Evolutionary conservation across 169 alveolate species (phyloP), one percentile per base, ranked within the genome.

Genomic region (Plasmodium gonderi): DNA sequence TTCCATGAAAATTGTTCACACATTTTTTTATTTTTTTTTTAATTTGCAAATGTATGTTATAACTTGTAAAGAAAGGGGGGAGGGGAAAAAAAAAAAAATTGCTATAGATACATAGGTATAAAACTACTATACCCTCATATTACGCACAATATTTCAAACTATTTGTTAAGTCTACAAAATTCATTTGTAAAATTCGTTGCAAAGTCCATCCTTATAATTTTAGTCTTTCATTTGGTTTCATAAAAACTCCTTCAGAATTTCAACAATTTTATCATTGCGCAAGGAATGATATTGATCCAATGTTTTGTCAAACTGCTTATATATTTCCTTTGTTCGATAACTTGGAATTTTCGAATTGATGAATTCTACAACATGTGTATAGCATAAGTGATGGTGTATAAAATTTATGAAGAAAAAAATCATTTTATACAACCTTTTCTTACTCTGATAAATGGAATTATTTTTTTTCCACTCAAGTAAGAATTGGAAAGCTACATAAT

Each of bases 381-480:
- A 85, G 47, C 92, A 85, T 67, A 85, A 75, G 14, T 85, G 92
- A 75, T 85, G 92, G 67, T 85, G 92, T 76, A 85, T 75, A 42
- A 72, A 85, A 85, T 85, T 85, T 49, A 85, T 54, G 67, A 85
- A 85, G 72, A 76, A 85, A 44, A 85, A 85, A 75, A 85, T 42
- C 20, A 85, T 49, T 72, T 85, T 85, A 67, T 85, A 85, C 51
- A 85, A 75, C 33, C 87, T 74, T 76, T 72, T 85, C 47, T 85
- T 74, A 67, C 92, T 85, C 45, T 85, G 92, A 76, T 85, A 85
- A 38, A 85, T 75, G 42, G 92, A 85, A 75, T 85, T 85, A 33
- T 85, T 85, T 44, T 85, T 72, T 85, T 85, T 85, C 92, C 92
- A 85, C 45, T 85, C 89, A 54, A 85, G 87, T 49, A 85, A 67